Conservation (phyloP, 1,284 basidiomycete genomes). For the Clitocybe nebularis region DNA sequence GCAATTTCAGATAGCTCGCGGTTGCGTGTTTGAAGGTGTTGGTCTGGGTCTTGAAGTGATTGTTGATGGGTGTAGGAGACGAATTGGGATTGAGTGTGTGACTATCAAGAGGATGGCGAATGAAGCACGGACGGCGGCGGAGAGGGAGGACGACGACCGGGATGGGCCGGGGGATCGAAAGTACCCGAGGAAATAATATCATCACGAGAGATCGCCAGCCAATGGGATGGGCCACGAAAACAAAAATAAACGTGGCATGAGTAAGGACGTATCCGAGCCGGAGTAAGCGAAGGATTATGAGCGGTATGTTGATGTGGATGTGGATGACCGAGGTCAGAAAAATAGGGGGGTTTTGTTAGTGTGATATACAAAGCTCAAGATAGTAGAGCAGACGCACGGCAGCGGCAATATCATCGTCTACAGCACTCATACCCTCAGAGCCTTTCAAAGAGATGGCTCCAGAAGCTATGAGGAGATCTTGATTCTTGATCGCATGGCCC, state of each 20-base stretch:
- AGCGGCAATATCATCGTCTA: constrained; percentile 84
- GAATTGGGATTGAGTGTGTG: constrained; percentile 33
- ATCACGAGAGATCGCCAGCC: too few species aligned
- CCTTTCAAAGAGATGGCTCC: constrained; percentile 81
- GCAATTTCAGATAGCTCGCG: constrained; percentile 89
- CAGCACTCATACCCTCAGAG: constrained; percentile 73
- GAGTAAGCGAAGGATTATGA: too few species aligned
- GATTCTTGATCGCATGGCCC: constrained; percentile 92
- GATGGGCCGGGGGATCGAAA: constrained; percentile 9
- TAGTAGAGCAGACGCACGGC: constrained; percentile 59
- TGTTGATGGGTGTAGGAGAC: constrained; percentile 31
- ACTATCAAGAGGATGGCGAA: constrained; percentile 15
- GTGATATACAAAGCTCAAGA: too few species aligned
- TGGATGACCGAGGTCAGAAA: too few species aligned
- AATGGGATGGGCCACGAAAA: too few species aligned
- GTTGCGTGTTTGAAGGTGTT: constrained; percentile 39
- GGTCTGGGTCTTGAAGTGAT: constrained; percentile 55
- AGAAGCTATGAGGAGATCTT: constrained; percentile 84
- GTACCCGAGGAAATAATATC: too few species aligned
- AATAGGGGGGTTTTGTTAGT: constrained; percentile 11
- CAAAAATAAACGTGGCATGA: too few species aligned
- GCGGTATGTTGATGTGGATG: too few species aligned
- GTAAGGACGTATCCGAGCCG: too few species aligned
- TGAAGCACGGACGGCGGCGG: constrained; percentile 5
- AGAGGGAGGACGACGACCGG: constrained; percentile 5